Base-by-base conservation (phyloP, 2,329 filamentous ascomycete species). In the Neoascochyta sp. region DNA sequence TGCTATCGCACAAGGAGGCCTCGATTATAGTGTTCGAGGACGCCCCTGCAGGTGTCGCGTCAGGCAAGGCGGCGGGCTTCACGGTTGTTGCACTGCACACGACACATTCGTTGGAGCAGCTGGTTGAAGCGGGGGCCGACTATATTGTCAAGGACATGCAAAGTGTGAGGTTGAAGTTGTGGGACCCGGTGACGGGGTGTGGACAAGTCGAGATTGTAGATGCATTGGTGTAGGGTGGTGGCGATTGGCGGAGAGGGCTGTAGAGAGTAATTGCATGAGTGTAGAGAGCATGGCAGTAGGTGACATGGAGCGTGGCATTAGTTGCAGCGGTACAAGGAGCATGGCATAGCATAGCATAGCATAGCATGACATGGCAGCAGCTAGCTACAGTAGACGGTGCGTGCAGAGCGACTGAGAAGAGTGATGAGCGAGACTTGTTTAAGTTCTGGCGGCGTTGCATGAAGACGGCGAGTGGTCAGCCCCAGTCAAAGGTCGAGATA, bases 1-100 rank as follows among this genome's bases (percentile, higher is more conserved):
- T 60, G 2, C 45, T 71, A 8, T 27, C 49, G 4, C 57, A 70
- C 12, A 69, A 67, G 18, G 55, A 57, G 9, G 41, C 52, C 15
- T 47, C 53, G 8, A 72, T 90, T 23, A 69, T 95, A 32, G 89
- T 95, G 27, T 67, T 95, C 20, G 89, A 95, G 66, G 89, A 95
- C 66, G 86, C 86, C 33, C 88, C 89, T 4, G 86, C 87, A 6
- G 89, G 89, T 4, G 86, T 95, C 54, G 73, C 68, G 43, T 80
- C 88, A 16, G 89, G 88, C 27, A 93, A 89, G 65, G 85, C 78
- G 1, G 89, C 89, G 7, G 88, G 87, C 2, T 95, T 84, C 68
- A 81, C 76, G 55, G 89, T 95, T 9, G 66, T 94, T 24, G 89
- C 81, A n/a, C 67, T 95, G 31, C 78, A 84, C 32, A 95, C 88